Evolutionary conservation across 2,329 filamentous ascomycete genomes (phyloP).

Genomic region (Ramichloridium luteum): DNA sequence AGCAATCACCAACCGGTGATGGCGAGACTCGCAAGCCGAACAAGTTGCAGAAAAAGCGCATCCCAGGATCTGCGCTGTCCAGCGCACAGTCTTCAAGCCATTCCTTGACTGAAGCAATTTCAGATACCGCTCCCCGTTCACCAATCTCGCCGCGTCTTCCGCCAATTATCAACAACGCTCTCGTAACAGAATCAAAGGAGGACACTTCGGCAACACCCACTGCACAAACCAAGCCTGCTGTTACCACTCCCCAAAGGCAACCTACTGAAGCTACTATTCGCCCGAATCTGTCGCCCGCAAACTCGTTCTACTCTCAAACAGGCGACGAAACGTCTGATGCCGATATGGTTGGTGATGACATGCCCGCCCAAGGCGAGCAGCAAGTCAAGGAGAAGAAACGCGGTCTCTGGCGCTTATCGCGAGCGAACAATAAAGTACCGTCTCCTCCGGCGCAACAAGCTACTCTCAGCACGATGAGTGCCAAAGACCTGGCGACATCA

Average conservation of each 20-base stretch:
- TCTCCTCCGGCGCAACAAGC: slow-evolving; percentile 12
- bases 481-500: slow-evolving; percentile 20
- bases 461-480: slow-evolving; percentile 19
- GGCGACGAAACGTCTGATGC: slow-evolving; percentile 70
- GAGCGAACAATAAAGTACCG: slow-evolving; percentile 18
- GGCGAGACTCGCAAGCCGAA: slow-evolving; percentile 56
- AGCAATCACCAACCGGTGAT: slow-evolving; percentile 51
- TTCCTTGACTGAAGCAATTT: slow-evolving; percentile 38
- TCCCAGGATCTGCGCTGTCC: slow-evolving; percentile 62
- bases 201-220: slow-evolving; percentile 34
- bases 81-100: slow-evolving; percentile 85
- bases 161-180: slow-evolving; percentile 6
- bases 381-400: slow-evolving; percentile 55
- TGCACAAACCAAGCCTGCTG: slow-evolving; percentile 13
- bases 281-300: slow-evolving; percentile 59
- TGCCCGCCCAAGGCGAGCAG: slow-evolving; percentile 15
- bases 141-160: slow-evolving; percentile 15
- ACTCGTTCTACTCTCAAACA: slow-evolving; percentile 66
- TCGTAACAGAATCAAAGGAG: slow-evolving; percentile 4
- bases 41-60: slow-evolving; percentile 81
- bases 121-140: slow-evolving; percentile 18
- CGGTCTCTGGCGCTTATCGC: slow-evolving; percentile 59
- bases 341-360: slow-evolving; percentile 56
- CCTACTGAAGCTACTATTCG: slow-evolving; percentile 46
- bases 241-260: slow-evolving; percentile 70